A percentile compares a stretch with the other conserved stretches of the same genome.
Conservation (phyloP, 352 stramenopile species). For the Phytophthora pini region DNA sequence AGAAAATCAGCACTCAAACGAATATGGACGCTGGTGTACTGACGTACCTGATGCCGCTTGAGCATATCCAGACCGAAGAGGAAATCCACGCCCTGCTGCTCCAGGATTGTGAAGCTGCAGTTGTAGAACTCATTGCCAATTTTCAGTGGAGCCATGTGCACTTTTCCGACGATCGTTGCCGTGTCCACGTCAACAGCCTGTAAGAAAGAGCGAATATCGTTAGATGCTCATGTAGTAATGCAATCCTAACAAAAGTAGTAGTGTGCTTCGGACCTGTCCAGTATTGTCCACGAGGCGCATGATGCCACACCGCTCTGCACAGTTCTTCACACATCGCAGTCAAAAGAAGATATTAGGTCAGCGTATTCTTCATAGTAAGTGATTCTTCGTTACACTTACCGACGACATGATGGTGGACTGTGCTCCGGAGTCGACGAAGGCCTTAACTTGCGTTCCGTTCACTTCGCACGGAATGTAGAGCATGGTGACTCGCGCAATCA, state of each 20-base stretch:
- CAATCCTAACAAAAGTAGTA: neutral
- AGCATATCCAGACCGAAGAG: constrained; percentile 99
- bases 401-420: constrained; percentile 94
- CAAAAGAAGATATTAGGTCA: constrained; percentile 1
- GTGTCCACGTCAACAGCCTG: constrained; percentile 96
- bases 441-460: constrained; percentile 84
- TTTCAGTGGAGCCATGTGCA: constrained; percentile 94
- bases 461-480: constrained; percentile 90
- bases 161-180: constrained; percentile 96
- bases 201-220: constrained; percentile 1
- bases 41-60: constrained; percentile 92
- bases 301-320: constrained; percentile 91
- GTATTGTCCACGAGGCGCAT: constrained; percentile 90
- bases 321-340: constrained; percentile 52
- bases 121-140: constrained; percentile 92
- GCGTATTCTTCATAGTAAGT: neutral
- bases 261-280: constrained; percentile 60
- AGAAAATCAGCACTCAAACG: constrained; percentile 4
- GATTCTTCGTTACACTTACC: constrained; percentile 33
- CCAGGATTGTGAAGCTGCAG: constrained; percentile 95
- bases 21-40: neutral
- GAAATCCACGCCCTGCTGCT: constrained; percentile 96
- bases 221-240: constrained; percentile 30
- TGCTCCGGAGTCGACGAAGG: constrained; percentile 92
- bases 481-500: constrained; percentile 89